Evolutionary conservation across 2,329 filamentous ascomycete species (phyloP).

Genomic region (Fusarium xylarioides): DNA sequence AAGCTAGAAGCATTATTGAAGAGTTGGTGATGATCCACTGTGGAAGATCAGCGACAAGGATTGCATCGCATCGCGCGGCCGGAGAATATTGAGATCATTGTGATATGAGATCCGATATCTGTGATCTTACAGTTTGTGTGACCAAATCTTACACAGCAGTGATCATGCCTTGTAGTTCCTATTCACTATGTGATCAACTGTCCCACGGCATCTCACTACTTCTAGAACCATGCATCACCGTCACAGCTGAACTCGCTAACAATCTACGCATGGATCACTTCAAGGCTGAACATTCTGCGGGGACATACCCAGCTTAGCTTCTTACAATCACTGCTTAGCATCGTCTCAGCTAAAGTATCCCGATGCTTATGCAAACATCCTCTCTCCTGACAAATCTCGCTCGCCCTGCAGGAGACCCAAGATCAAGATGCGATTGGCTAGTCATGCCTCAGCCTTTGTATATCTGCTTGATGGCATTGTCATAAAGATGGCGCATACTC

Average conservation of each 20-base stretch:
- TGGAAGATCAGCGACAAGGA: background rate
- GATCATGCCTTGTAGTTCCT: background rate
- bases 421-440: background rate
- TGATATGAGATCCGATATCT: background rate
- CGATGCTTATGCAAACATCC: background rate
- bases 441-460: background rate
- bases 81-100: background rate
- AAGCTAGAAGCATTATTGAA: background rate
- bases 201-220: background rate
- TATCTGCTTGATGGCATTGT: conserved; percentile 24
- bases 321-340: background rate
- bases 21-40: background rate
- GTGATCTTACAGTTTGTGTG: background rate
- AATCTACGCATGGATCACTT: background rate
- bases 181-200: background rate
- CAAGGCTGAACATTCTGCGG: conserved; percentile 8
- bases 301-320: background rate
- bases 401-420: background rate
- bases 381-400: conserved; percentile 3
- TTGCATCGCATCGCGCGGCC: background rate
- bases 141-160: background rate
- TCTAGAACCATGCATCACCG: background rate
- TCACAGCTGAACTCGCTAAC: background rate
- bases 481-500: conserved; percentile 11
- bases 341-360: conserved; percentile 13